These are phyloP conservation scores for Trichoderma atroviride DNA, from an alignment of 2,329 filamentous ascomycete species.

Conservation along the genomic window DNA sequence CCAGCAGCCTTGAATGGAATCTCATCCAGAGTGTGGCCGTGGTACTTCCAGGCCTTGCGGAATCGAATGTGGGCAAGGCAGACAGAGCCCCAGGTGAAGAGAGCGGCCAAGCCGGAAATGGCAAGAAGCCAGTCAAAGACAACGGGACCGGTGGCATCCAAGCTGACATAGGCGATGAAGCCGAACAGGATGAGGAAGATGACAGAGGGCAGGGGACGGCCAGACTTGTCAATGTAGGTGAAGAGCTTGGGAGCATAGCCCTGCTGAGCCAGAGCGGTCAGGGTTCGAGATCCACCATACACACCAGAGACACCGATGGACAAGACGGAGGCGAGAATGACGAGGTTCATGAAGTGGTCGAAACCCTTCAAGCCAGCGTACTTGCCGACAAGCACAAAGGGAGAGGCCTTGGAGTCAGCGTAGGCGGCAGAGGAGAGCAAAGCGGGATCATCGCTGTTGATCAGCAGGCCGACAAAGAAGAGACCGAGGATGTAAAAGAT, in stretches of 20 bases:
- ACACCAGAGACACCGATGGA: conserved; percentile 56
- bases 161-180: conserved; percentile 49
- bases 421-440: conserved; percentile 42
- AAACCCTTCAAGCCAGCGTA: conserved; percentile 50
- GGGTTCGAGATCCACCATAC: conserved; percentile 56
- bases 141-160: conserved; percentile 46
- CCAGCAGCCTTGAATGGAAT: conserved; percentile 27
- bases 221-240: conserved; percentile 53
- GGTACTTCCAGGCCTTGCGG: conserved; percentile 59
- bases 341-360: conserved; percentile 54
- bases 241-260: conserved; percentile 55
- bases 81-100: conserved; percentile 68
- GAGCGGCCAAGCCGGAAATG: conserved; percentile 61
- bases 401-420: conserved; percentile 44
- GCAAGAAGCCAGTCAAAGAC: conserved; percentile 66
- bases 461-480: conserved; percentile 49
- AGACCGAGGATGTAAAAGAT: conserved; percentile 51
- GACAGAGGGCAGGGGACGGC: conserved; percentile 52
- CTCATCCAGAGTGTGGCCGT: conserved; percentile 60
- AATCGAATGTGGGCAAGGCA: conserved; percentile 67
- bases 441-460: conserved; percentile 43
- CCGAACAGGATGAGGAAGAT: conserved; percentile 47
- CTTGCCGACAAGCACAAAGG: conserved; percentile 52
- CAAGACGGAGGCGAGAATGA: conserved; percentile 54
- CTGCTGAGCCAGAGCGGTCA: conserved; percentile 54